phyloP scores from a whole-genome alignment of 305 asterid genomes.

The Galium porrigens region DNA sequence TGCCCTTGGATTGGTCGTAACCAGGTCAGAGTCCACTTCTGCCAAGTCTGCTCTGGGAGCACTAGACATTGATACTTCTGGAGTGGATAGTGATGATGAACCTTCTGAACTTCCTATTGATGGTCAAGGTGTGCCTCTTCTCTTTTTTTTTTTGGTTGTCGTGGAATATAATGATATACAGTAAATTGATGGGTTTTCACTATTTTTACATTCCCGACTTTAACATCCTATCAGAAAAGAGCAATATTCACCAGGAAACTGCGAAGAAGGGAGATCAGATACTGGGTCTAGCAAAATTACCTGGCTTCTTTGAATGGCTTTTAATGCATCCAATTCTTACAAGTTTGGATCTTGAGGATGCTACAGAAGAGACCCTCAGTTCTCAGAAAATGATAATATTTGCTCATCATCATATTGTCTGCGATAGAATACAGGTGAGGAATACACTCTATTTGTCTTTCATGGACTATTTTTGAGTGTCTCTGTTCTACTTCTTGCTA shows the following conservation, averaged over 20 bases:
- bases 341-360: conserved; percentile 46
- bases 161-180: background rate
- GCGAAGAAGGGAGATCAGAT: conserved; percentile 42
- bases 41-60: conserved; percentile 45
- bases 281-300: conserved; percentile 74
- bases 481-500: background rate
- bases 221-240: conserved; percentile 36
- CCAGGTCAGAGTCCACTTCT: conserved; percentile 46
- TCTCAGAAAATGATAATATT: conserved; percentile 91
- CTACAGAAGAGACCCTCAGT: conserved; percentile 32
- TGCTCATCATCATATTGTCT: conserved; percentile 89
- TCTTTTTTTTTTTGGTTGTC: background rate
- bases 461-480: background rate
- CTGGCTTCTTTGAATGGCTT: conserved; percentile 92
- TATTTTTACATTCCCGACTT: conserved; percentile 7
- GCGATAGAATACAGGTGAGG: conserved; percentile 79
- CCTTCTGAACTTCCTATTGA: conserved; percentile 27
- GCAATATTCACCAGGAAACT: conserved; percentile 26
- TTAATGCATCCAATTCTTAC: conserved; percentile 65
- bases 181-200: background rate
- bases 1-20: conserved; percentile 41
- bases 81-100: conserved; percentile 35
- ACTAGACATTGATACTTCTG: conserved; percentile 32
- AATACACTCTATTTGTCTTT: conserved; percentile 5
- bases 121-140: conserved; percentile 25